Conservation (phyloP, 2,329 filamentous ascomycete genomes). For the Aspergillus fumigatus region DNA sequence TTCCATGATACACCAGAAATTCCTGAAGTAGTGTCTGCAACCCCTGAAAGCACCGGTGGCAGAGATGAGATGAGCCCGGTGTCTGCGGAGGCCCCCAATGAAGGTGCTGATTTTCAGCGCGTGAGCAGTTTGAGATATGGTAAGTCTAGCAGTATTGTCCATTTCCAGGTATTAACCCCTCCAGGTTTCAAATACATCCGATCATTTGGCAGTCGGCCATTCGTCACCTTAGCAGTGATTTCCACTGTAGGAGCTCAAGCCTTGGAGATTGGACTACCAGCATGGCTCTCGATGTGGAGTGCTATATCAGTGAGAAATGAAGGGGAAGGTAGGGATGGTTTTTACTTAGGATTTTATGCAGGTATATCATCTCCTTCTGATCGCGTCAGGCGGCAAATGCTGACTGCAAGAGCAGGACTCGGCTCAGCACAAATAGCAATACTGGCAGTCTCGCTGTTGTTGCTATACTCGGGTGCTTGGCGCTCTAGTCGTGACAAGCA, state of each 20-base stretch:
- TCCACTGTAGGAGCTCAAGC: conserved; percentile 4
- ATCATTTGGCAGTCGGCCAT: conserved; percentile 5
- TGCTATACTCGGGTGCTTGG: conserved; percentile 9
- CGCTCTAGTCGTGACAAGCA: conserved; percentile 10
- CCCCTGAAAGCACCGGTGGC: background rate
- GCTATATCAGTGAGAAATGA: background rate
- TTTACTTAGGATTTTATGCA: conserved; percentile 3
- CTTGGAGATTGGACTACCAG: conserved; percentile 7
- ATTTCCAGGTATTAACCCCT: background rate
- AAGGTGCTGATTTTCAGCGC: background rate
- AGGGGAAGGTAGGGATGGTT: background rate
- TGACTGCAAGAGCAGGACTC: conserved; percentile 2
- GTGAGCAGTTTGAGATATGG: conserved; percentile 2
- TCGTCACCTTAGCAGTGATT: background rate
- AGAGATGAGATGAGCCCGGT: background rate
- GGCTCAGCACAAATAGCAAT: conserved; percentile 4
- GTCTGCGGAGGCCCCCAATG: background rate
- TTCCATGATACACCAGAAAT: background rate
- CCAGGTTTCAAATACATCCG: conserved; percentile 6
- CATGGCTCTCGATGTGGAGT: conserved; percentile 11
- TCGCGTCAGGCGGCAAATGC: background rate
- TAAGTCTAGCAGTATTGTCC: background rate
- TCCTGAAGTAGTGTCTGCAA: background rate
- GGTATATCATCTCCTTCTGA: background rate
- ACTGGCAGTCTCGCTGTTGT: conserved; percentile 4